Conservation (phyloP, 768 basidiomycete genomes). For the Omphalotus guepiniiformis region DNA sequence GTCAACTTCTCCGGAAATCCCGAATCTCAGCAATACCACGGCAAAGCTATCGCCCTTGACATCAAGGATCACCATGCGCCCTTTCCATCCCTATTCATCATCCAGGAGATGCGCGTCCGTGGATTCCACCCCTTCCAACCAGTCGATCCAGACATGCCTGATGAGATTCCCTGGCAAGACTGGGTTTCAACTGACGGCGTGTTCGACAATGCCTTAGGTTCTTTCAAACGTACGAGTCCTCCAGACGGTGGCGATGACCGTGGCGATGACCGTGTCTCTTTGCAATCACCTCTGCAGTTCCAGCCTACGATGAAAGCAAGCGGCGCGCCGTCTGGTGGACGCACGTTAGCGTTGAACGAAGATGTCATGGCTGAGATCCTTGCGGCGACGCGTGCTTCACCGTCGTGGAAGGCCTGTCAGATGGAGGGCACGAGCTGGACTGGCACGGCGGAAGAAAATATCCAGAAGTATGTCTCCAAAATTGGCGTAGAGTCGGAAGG, state of each 20-base stretch:
- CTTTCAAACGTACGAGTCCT: no score
- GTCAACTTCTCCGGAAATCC: constrained; percentile 23
- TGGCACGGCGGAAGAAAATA: constrained; percentile 31
- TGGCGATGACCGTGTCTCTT: no score
- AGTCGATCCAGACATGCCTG: constrained; percentile 12
- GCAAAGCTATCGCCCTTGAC: constrained; percentile 31
- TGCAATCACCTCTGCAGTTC: no score
- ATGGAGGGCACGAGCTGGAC: constrained; percentile 28
- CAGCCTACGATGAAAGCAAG: constrained; percentile 9
- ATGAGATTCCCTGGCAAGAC: constrained; percentile 21
- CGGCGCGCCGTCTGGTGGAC: constrained; percentile 15
- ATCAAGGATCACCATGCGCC: constrained; percentile 23
- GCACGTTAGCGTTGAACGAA: no score
- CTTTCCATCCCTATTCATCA: constrained; percentile 28
- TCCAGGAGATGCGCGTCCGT: constrained; percentile 33
- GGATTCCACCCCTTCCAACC: constrained; percentile 27
- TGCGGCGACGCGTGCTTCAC: constrained; percentile 24
- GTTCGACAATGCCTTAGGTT: constrained; percentile 14
- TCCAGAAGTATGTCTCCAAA: constrained; percentile 20
- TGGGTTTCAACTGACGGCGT: constrained; percentile 19
- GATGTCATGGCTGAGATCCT: constrained; percentile 25
- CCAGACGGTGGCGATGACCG: no score
- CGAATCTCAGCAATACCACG: constrained; percentile 20
- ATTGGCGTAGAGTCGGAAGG: constrained; percentile 12
- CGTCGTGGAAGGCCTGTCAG: constrained; percentile 28